Conservation (phyloP, 352 stramenopile genomes). For the Aphanomyces astaci region DNA sequence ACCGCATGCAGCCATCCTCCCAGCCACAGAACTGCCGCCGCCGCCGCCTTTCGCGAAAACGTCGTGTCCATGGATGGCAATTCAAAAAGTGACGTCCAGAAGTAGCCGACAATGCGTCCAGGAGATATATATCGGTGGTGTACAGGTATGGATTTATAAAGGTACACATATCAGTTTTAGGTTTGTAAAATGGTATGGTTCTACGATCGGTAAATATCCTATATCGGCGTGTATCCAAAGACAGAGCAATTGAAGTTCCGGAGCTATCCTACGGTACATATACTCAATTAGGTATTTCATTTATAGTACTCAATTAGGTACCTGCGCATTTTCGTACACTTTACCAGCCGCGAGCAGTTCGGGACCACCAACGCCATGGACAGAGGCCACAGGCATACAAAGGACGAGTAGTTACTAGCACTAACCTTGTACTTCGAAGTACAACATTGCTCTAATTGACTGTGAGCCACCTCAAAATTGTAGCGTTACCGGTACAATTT, state of each 20-base stretch:
- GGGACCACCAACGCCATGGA: no score
- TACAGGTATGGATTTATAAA: neutral
- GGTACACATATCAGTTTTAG: neutral
- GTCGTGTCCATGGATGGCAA: neutral
- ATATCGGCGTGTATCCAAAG: neutral
- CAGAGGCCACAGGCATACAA: no score
- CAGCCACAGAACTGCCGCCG: neutral
- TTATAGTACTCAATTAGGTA: no score
- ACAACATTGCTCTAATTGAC: no score
- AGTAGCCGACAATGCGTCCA: neutral
- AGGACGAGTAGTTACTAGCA: no score
- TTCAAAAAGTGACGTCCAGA: slow-evolving; percentile 11
- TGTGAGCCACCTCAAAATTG: no score
- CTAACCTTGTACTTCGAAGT: no score
- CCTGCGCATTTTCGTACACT: no score
- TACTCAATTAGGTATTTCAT: no score
- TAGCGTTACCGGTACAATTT: no score
- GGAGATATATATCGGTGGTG: neutral
- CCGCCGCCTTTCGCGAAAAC: neutral
- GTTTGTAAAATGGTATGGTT: neutral
- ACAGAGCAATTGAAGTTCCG: neutral
- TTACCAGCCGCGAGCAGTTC: no score
- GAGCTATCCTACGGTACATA: no score
- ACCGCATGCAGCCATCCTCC: neutral
- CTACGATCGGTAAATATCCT: neutral